Percentiles rank a stretch among this genome's conserved stretches.
phyloP scores from a whole-genome alignment of 176 grass and related monocot genomes.

The Themeda triandra region DNA sequence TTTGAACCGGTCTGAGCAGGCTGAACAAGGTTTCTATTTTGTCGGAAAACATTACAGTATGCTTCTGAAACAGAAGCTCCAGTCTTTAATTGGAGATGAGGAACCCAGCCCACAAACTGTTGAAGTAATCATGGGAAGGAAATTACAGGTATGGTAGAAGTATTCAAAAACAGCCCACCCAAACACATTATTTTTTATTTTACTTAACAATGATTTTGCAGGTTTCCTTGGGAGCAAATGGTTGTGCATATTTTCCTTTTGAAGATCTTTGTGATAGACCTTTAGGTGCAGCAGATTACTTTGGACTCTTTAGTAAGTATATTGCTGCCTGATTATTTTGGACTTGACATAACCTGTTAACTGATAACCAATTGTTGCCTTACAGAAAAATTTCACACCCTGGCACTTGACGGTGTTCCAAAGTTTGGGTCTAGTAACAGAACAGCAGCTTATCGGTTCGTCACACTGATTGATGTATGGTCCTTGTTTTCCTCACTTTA shows the following conservation, averaged over 20 bases:
- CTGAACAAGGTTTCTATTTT: constrained; percentile 89
- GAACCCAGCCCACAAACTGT: constrained; percentile 68
- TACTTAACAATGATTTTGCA: constrained; percentile 34
- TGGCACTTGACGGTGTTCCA: constrained; percentile 77
- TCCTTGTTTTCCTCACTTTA: background rate
- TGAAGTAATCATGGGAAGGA: constrained; percentile 88
- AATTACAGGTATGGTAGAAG: constrained; percentile 64
- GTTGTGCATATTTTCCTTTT: constrained; percentile 88
- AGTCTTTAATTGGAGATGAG: constrained; percentile 66
- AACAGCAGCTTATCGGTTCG: constrained; percentile 86
- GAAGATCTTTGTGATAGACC: constrained; percentile 93
- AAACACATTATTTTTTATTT: background rate
- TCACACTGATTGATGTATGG: constrained; percentile 92
- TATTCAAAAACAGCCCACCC: background rate
- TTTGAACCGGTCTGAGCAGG: constrained; percentile 41
- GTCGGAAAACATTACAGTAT: constrained; percentile 51
- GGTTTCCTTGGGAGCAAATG: constrained; percentile 82
- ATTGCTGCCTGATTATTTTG: background rate
- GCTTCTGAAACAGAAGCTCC: constrained; percentile 76
- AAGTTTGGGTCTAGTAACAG: constrained; percentile 79
- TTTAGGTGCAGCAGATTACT: constrained; percentile 94
- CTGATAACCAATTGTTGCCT: background rate
- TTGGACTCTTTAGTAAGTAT: constrained; percentile 89
- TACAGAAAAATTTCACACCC: constrained; percentile 89
- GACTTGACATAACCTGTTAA: background rate